Percentiles rank a stretch among this genome's conserved stretches.
phyloP scores from a whole-genome alignment of 176 grass and related monocot species.

The Neostapfia colusana region DNA sequence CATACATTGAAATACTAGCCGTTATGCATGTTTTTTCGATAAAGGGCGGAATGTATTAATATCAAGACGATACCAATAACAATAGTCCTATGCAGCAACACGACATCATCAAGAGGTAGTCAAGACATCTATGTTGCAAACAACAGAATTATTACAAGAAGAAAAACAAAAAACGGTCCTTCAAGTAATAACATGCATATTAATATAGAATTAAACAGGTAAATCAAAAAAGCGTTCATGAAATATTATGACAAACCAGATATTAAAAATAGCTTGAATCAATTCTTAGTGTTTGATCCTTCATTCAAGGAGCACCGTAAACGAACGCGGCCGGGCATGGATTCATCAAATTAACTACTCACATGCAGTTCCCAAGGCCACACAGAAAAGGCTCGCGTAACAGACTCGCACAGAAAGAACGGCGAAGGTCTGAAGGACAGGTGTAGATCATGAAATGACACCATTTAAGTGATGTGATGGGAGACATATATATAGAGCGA shows the following conservation, averaged over 20 bases:
- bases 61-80: too few relatives aligned
- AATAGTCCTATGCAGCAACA: too few relatives aligned
- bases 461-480: constrained; percentile 19
- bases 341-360: neutral
- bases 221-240: constrained; percentile 1
- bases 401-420: constrained; percentile 46
- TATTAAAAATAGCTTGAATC: neutral
- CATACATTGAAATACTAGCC: too few relatives aligned
- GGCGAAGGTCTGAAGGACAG: constrained; percentile 36
- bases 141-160: too few relatives aligned
- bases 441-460: constrained; percentile 52
- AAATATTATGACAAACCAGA: constrained; percentile 8
- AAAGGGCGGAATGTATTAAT: too few relatives aligned
- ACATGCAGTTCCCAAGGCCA: constrained; percentile 24
- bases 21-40: too few relatives aligned
- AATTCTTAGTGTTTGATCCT: neutral
- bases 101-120: too few relatives aligned
- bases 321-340: neutral
- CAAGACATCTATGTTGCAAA: too few relatives aligned
- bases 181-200: too few relatives aligned
- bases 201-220: neutral
- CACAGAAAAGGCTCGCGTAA: constrained; percentile 27
- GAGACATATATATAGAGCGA: neutral
- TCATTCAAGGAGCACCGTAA: neutral
- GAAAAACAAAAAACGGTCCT: too few relatives aligned